A percentile compares a stretch with the other conserved stretches of the same genome.
These are phyloP conservation scores for Thalia dealbata DNA, from an alignment of 176 grass and related monocot genomes.

Conservation along the genomic window DNA sequence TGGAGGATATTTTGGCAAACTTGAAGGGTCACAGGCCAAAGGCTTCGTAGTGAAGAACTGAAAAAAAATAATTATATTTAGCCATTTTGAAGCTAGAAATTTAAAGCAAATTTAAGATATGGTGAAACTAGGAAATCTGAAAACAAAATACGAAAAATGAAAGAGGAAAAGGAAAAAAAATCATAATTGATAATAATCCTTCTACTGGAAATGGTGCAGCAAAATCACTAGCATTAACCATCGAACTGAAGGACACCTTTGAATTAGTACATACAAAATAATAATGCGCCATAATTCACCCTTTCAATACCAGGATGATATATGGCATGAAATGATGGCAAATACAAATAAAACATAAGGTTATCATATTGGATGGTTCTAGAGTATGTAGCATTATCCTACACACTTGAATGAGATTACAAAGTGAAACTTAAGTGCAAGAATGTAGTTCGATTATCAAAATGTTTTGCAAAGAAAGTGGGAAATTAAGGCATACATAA, in stretches of 20 bases:
- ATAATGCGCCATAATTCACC: not conserved
- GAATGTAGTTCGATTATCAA: not conserved
- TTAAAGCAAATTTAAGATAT: not conserved
- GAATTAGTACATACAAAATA: too few relatives aligned
- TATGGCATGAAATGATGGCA: not conserved
- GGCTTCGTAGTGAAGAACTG: conserved; percentile 65
- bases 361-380: conserved; percentile 3
- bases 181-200: not conserved
- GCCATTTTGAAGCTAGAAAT: not conserved
- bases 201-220: not conserved
- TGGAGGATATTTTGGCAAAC: conserved; percentile 94
- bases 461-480: not conserved
- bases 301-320: not conserved
- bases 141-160: not conserved
- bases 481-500: not conserved
- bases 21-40: conserved; percentile 79
- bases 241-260: too few relatives aligned
- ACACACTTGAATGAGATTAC: not conserved
- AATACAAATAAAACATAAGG: conserved; percentile 24
- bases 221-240: not conserved
- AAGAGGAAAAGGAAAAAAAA: not conserved
- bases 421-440: not conserved
- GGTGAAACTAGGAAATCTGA: not conserved
- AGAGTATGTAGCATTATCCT: not conserved
- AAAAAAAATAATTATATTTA: conserved; percentile 22